phyloP scores from a whole-genome alignment of 345 rosid species.

The Ceriops decandra region DNA sequence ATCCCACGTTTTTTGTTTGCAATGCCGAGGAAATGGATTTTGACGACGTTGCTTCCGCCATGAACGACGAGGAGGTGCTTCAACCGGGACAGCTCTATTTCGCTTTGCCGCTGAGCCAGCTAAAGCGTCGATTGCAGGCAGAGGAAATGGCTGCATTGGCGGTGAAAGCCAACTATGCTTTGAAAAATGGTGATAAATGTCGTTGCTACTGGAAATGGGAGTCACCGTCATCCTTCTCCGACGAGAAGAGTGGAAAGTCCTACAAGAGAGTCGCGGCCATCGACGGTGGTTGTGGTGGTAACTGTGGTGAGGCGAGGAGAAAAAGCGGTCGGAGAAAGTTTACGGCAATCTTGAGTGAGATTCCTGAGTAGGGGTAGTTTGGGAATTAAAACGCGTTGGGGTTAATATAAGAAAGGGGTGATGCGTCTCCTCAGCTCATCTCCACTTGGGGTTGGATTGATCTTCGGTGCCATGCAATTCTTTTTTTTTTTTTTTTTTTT shows the following conservation, averaged over 20 bases:
- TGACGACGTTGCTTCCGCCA: constrained; percentile 60
- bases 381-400: constrained; percentile 16
- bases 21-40: constrained; percentile 97
- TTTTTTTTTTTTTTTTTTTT: neutral
- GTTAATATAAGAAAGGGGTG: constrained; percentile 16
- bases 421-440: neutral
- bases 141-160: constrained; percentile 99
- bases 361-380: constrained; percentile 58
- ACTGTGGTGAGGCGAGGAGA: constrained; percentile 17
- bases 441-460: neutral
- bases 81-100: constrained; percentile 88
- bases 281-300: constrained; percentile 23
- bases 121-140: constrained; percentile 59
- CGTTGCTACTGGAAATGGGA: constrained; percentile 40
- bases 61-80: constrained; percentile 66
- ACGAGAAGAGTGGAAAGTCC: constrained; percentile 14
- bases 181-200: constrained; percentile 40
- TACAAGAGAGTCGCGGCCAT: constrained; percentile 13
- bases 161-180: constrained; percentile 87
- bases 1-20: constrained; percentile 67
- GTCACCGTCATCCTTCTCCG: constrained; percentile 27
- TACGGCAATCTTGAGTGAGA: constrained; percentile 57
- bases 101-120: constrained; percentile 60
- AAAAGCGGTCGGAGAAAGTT: constrained; percentile 31
- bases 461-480: neutral